Base-by-base conservation (phyloP, 2,329 filamentous ascomycete genomes). In the Ophiocordyceps australis region DNA sequence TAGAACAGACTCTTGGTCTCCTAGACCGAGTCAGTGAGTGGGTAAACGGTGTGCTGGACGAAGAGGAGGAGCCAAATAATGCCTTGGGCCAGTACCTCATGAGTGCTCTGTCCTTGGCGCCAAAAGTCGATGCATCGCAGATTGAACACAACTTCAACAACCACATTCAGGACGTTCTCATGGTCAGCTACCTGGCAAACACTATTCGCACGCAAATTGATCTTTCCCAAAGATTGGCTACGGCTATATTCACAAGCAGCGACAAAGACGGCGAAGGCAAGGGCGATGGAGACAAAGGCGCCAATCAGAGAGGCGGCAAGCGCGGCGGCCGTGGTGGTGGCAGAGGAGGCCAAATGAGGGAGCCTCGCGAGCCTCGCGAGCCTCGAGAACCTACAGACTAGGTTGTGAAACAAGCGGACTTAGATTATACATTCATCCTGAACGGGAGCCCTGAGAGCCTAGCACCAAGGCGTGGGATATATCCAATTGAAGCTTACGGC, bases 91-190 rank as follows among this genome's bases (percentile, higher is more conserved):
- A 98, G 57, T 92, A 83, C 57, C 64, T 98, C 38, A 79, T 95
- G 65, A 92, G 92, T 52, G 76, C 86, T 20, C 69, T 98, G 35
- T 85, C 80, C 24, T 62, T 98, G 35, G 82, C 86, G 29, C 89
- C 89, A 45, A 98, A 95, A 67, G 89, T 95, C 33, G 81, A 93
- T 43, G 62, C 76, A 20, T 67, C 73, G 33, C 78, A 91, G 50
- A 85, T 98, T 47, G 89, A 98, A 65, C 69, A 77, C 49, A 85
- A 95, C 62, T 98, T 98, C 71, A 98, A 98, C 72, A 93, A 92
- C 64, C 89, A 98, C 61, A 83, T 98, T 54, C 89, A 98, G 62
- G 89, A 98, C 52, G 85, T 98, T 33, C 74, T 98, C 38, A 85
- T 95, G 53, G 85, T 98, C 42, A 92, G 83, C 39, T 98, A 98